These are phyloP conservation scores for Globisporangium cylindrosporum DNA, from an alignment of 352 stramenopile species.

Conservation along the genomic window DNA sequence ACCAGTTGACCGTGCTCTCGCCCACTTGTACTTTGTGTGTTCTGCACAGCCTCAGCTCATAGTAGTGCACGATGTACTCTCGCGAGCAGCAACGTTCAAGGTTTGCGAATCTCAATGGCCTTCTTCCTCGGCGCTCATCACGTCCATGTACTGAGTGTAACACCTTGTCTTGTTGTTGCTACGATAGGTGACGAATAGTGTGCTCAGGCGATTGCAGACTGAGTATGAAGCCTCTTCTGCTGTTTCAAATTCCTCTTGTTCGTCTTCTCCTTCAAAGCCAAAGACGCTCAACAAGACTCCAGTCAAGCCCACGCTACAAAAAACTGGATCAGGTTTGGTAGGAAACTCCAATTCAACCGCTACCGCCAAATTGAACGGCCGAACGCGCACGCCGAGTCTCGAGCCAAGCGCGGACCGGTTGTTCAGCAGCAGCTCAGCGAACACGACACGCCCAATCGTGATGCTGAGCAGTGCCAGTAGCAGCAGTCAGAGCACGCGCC, in stretches of 20 bases:
- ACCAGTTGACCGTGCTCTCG: not conserved
- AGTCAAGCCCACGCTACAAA: not conserved
- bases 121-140: too few relatives aligned
- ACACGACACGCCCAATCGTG: not conserved
- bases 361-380: conserved; percentile 2
- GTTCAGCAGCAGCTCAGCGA: not conserved
- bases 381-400: not conserved
- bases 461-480: not conserved
- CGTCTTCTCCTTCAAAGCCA: not conserved
- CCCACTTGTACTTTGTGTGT: not conserved
- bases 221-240: not conserved
- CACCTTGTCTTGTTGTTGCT: not conserved
- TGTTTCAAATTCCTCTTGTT: not conserved
- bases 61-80: not conserved
- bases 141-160: not conserved
- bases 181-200: not conserved
- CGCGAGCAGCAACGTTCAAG: conserved; percentile 6
- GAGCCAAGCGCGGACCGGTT: not conserved
- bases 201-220: not conserved
- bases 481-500: conserved; percentile 1
- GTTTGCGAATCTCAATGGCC: not conserved
- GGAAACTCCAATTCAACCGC: not conserved
- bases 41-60: conserved; percentile 6
- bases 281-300: not conserved
- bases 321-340: not conserved